A percentile compares a stretch with the other conserved stretches of the same genome.
Conservation (phyloP, 306 rosid species). For the Corylus heterophylla region DNA sequence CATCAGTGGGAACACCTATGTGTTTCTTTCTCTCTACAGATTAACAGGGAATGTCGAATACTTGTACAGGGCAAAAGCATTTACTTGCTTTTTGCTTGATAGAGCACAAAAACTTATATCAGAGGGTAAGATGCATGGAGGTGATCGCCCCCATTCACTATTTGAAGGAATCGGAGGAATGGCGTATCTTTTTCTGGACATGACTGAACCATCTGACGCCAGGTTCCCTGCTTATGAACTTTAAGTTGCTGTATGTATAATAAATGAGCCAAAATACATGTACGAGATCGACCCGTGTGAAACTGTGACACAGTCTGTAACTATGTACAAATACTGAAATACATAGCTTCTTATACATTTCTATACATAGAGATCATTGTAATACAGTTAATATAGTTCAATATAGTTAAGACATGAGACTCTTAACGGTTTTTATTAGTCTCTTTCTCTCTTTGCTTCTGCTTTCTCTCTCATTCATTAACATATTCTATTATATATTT, state of each 20-base stretch:
- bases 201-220: slow-evolving; percentile 61
- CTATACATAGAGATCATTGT: too few species aligned
- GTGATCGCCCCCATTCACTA: slow-evolving; percentile 73
- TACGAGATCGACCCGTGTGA: neutral
- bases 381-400: too few species aligned
- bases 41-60: slow-evolving; percentile 59
- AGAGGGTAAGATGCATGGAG: slow-evolving; percentile 76
- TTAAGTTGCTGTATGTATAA: slow-evolving; percentile 19
- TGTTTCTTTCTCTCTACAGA: slow-evolving; percentile 76
- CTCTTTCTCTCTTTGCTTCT: too few species aligned
- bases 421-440: too few species aligned
- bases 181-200: slow-evolving; percentile 65
- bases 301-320: slow-evolving; percentile 8
- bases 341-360: neutral
- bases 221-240: slow-evolving; percentile 79
- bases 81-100: slow-evolving; percentile 71
- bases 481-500: too few species aligned
- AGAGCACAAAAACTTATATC: slow-evolving; percentile 52
- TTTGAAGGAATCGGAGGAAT: slow-evolving; percentile 87
- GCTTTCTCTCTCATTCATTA: too few species aligned
- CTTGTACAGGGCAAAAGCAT: slow-evolving; percentile 77
- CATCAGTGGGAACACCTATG: slow-evolving; percentile 73
- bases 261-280: neutral
- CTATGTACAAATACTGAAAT: neutral
- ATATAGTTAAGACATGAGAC: too few species aligned